These are phyloP conservation scores for Kwoniella newhampshirensis DNA, from an alignment of 768 basidiomycete species.

Conservation along the genomic window DNA sequence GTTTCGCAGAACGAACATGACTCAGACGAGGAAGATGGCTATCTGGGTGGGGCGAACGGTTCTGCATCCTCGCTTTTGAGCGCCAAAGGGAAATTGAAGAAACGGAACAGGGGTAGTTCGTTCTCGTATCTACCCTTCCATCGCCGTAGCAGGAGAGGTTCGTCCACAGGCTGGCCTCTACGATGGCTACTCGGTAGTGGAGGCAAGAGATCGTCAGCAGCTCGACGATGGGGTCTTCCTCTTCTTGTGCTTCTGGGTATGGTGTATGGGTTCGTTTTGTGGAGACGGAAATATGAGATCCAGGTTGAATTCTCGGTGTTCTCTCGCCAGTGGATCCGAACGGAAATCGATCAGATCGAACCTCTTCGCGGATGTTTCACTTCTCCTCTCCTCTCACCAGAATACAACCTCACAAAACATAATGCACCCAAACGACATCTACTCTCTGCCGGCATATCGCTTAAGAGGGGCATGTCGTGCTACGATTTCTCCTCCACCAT, in stretches of 20 bases:
- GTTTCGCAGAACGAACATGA: slow-evolving; percentile 18
- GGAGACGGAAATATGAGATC: slow-evolving; percentile 61
- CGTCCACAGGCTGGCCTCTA: slow-evolving; percentile 3
- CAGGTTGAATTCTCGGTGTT: slow-evolving; percentile 84
- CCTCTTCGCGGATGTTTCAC: slow-evolving; percentile 57
- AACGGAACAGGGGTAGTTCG: slow-evolving; percentile 28
- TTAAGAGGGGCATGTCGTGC: slow-evolving; percentile 82
- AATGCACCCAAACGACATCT: slow-evolving; percentile 64
- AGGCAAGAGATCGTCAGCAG: slow-evolving; percentile 4
- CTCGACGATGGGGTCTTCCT: not conserved
- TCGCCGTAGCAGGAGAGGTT: slow-evolving; percentile 19
- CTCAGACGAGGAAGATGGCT: slow-evolving; percentile 25
- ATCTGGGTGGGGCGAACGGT: slow-evolving; percentile 7
- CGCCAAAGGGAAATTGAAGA: slow-evolving; percentile 3
- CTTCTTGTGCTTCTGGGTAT: slow-evolving; percentile 15
- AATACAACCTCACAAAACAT: slow-evolving; percentile 43
- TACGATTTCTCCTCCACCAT: slow-evolving; percentile 90
- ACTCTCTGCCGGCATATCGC: slow-evolving; percentile 74
- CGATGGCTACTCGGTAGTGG: slow-evolving; percentile 18
- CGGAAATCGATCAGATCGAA: slow-evolving; percentile 66
- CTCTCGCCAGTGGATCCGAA: slow-evolving; percentile 68
- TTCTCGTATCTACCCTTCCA: slow-evolving; percentile 39
- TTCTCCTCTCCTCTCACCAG: slow-evolving; percentile 37
- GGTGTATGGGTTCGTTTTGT: slow-evolving; percentile 52
- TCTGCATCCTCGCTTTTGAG: not conserved